A percentile compares a stretch with the other conserved stretches of the same genome.
phyloP scores from a whole-genome alignment of 768 basidiomycete species.

The Lactarius sp. region DNA sequence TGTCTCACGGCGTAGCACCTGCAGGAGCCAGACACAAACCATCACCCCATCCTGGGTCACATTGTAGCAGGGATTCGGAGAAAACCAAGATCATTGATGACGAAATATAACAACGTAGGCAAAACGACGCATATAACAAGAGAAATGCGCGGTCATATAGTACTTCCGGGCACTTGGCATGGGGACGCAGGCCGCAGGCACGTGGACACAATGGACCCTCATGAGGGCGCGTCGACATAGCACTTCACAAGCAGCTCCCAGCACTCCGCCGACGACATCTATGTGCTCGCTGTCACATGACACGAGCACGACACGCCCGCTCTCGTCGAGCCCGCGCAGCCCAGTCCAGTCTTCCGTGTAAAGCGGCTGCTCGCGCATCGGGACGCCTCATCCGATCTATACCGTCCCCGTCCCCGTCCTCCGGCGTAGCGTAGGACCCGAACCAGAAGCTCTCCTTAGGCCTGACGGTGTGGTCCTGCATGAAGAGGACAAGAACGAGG shows the following conservation, averaged over 20 bases:
- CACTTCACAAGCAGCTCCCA: constrained; percentile 33
- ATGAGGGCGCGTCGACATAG: constrained; percentile 28
- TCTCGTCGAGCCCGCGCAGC: constrained; percentile 62
- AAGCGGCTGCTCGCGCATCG: constrained; percentile 69
- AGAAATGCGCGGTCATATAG: too few relatives aligned
- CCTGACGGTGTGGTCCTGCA: constrained; percentile 67
- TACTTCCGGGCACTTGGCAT: too few relatives aligned
- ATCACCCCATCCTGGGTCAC: too few relatives aligned
- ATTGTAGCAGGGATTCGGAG: too few relatives aligned
- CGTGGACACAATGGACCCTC: not conserved
- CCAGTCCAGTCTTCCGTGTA: constrained; percentile 84
- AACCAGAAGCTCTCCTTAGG: constrained; percentile 89
- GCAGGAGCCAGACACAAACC: too few relatives aligned
- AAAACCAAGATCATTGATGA: too few relatives aligned
- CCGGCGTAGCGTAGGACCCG: constrained; percentile 54
- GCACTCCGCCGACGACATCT: constrained; percentile 49
- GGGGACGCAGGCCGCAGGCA: too few relatives aligned
- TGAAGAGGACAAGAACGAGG: constrained; percentile 69
- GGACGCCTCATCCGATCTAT: constrained; percentile 33
- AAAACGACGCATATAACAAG: too few relatives aligned
- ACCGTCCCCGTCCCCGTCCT: constrained; percentile 30
- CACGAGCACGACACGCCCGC: constrained; percentile 51
- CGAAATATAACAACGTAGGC: too few relatives aligned
- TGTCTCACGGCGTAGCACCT: too few relatives aligned
- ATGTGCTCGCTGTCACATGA: constrained; percentile 78